Evolutionary conservation across 345 rosid species (phyloP).

Genomic region (Aquilaria yunnanensis): DNA sequence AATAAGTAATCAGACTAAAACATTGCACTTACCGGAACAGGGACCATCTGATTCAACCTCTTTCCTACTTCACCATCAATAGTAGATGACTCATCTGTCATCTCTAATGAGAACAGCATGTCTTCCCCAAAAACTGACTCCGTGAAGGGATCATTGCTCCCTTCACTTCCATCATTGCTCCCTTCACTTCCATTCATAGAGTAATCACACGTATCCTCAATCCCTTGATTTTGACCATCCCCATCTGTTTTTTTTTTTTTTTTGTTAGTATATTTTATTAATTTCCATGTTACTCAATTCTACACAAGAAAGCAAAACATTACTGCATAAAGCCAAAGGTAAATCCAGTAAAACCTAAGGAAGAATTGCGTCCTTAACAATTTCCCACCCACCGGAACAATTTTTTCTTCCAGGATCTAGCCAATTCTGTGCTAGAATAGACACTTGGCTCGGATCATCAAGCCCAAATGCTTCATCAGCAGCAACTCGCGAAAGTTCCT

Average conservation of each 20-base stretch:
- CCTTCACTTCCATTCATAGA: slow-evolving; percentile 16
- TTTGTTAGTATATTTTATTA: too few species aligned
- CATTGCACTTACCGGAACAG: slow-evolving; percentile 54
- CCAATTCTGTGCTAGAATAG: slow-evolving; percentile 70
- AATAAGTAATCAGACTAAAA: background rate
- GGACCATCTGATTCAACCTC: slow-evolving; percentile 62
- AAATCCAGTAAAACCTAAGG: background rate
- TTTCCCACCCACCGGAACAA: slow-evolving; percentile 17
- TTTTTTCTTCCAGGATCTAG: slow-evolving; percentile 21
- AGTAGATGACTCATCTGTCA: slow-evolving; percentile 32
- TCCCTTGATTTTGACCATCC: too few species aligned
- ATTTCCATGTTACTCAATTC: slow-evolving; percentile 4
- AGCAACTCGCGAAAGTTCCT: slow-evolving; percentile 63
- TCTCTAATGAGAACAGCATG: slow-evolving; percentile 20
- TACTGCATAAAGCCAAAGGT: background rate
- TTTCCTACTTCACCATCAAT: slow-evolving; percentile 53
- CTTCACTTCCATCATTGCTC: slow-evolving; percentile 29
- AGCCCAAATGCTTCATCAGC: slow-evolving; percentile 44
- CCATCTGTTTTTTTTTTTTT: too few species aligned
- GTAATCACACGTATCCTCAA: too few species aligned
- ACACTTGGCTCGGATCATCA: slow-evolving; percentile 23
- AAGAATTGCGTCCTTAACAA: slow-evolving; percentile 5
- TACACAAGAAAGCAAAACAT: slow-evolving; percentile 4
- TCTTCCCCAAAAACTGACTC: background rate
- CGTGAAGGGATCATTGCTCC: background rate